phyloP scores from a whole-genome alignment of 2,329 filamentous ascomycete species.

The Ophiosphaerella narmari region DNA sequence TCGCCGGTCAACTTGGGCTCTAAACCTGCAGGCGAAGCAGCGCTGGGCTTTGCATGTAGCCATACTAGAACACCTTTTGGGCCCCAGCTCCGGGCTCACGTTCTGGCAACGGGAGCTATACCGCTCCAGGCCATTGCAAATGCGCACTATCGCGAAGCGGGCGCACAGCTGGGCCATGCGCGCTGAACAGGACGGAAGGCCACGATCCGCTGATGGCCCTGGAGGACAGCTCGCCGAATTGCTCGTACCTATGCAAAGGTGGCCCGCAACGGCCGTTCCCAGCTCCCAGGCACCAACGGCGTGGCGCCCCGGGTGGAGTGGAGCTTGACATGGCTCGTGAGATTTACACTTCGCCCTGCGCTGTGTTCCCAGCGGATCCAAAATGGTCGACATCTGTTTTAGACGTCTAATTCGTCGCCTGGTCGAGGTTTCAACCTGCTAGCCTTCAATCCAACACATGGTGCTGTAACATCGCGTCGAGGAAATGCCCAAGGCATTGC shows the following conservation, averaged over 20 bases:
- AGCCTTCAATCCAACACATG: conserved; percentile 19
- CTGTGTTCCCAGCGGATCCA: conserved; percentile 22
- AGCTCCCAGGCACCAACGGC: conserved; percentile 20
- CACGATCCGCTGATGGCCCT: neutral
- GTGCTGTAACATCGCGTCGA: conserved; percentile 32
- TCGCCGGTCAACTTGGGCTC: conserved; percentile 6
- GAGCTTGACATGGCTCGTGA: conserved; percentile 11
- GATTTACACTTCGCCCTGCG: conserved; percentile 29
- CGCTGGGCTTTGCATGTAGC: conserved; percentile 3
- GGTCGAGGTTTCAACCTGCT: conserved; percentile 16
- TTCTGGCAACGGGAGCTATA: conserved; percentile 31
- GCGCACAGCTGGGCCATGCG: conserved; percentile 20
- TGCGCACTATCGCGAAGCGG: conserved; percentile 22
- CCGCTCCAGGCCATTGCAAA: conserved; percentile 16
- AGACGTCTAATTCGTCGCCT: conserved; percentile 10
- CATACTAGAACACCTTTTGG: conserved; percentile 19
- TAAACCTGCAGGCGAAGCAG: neutral
- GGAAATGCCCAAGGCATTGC: conserved; percentile 16
- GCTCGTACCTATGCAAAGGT: conserved; percentile 8
- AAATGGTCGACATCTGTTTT: conserved; percentile 3
- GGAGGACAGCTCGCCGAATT: conserved; percentile 19
- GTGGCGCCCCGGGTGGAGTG: conserved; percentile 1
- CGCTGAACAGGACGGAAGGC: conserved; percentile 13
- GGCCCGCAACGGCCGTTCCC: conserved; percentile 5
- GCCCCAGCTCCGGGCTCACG: conserved; percentile 17